Evolutionary conservation across 352 stramenopile genomes (phyloP).

Genomic region (Globisporangium lucens): DNA sequence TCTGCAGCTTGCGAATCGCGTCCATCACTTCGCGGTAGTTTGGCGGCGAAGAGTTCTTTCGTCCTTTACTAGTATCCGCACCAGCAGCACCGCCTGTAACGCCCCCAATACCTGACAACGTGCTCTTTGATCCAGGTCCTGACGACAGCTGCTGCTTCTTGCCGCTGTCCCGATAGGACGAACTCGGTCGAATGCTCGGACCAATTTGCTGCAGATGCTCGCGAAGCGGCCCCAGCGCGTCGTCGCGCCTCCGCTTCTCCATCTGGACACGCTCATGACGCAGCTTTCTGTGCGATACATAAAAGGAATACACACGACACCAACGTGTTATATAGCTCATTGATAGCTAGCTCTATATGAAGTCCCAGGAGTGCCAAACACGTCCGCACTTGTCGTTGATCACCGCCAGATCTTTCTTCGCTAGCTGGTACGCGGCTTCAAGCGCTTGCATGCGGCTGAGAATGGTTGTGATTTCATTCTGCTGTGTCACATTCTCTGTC

Average conservation of each 20-base stretch:
- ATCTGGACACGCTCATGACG: conserved; percentile 43
- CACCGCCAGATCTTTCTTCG: conserved; percentile 42
- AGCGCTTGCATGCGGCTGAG: conserved; percentile 32
- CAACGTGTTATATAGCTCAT: not conserved
- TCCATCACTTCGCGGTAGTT: conserved; percentile 44
- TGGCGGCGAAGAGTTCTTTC: conserved; percentile 12
- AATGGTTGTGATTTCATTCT: conserved; percentile 35
- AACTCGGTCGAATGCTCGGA: conserved; percentile 11
- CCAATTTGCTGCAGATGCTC: conserved; percentile 29
- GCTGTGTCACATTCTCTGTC: conserved; percentile 28
- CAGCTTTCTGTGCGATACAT: conserved; percentile 29
- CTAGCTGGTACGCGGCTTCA: conserved; percentile 34
- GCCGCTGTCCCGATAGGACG: not conserved
- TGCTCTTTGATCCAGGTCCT: not conserved
- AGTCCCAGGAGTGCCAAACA: not conserved
- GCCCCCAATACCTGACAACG: conserved; percentile 15
- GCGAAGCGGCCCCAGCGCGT: conserved; percentile 21
- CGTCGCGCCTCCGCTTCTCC: conserved; percentile 32
- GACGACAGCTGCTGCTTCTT: not conserved
- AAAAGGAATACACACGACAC: not conserved
- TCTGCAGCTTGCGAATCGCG: conserved; percentile 38
- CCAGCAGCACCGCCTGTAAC: not conserved
- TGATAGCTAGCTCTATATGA: not conserved
- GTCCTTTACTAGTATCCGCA: not conserved
- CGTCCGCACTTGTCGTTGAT: conserved; percentile 52